Conservation (phyloP, 306 rosid species). For the Begonia peltatifolia region DNA sequence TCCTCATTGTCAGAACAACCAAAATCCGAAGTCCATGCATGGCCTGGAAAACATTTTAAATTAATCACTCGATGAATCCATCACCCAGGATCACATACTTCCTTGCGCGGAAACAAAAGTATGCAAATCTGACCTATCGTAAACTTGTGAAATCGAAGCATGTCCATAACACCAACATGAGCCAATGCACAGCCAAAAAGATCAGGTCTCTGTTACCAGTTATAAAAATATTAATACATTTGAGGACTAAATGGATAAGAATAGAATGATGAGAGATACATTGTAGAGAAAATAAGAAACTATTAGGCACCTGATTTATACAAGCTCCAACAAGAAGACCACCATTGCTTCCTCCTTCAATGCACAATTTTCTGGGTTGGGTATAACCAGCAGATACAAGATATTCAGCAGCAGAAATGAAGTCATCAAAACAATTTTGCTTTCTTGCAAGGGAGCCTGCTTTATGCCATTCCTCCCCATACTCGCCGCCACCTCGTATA, state of each 20-base stretch:
- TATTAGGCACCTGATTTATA: conserved; percentile 54
- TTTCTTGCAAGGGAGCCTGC: conserved; percentile 78
- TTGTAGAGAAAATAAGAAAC: background rate
- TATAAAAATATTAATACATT: too few species aligned
- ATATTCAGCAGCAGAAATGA: conserved; percentile 82
- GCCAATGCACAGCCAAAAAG: conserved; percentile 93
- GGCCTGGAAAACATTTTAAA: conserved; percentile 39
- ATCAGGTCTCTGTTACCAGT: conserved; percentile 61
- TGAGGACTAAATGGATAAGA: too few species aligned
- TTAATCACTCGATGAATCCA: conserved; percentile 3
- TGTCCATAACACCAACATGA: conserved; percentile 98
- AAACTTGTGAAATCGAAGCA: conserved; percentile 92
- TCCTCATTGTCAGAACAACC: conserved; percentile 89
- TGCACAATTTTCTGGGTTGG: conserved; percentile 64
- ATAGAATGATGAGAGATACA: too few species aligned
- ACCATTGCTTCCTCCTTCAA: conserved; percentile 97
- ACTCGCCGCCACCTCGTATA: conserved; percentile 98
- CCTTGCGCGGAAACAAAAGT: background rate
- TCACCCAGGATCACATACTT: background rate
- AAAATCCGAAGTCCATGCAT: conserved; percentile 87
- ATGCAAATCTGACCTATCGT: conserved; percentile 58
- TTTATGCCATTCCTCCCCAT: conserved; percentile 99
- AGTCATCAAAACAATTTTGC: conserved; percentile 94
- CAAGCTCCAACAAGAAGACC: conserved; percentile 95
- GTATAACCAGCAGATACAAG: conserved; percentile 77